Base-by-base conservation (phyloP, 805 yeast genomes). In the Candida michaelii region DNA sequence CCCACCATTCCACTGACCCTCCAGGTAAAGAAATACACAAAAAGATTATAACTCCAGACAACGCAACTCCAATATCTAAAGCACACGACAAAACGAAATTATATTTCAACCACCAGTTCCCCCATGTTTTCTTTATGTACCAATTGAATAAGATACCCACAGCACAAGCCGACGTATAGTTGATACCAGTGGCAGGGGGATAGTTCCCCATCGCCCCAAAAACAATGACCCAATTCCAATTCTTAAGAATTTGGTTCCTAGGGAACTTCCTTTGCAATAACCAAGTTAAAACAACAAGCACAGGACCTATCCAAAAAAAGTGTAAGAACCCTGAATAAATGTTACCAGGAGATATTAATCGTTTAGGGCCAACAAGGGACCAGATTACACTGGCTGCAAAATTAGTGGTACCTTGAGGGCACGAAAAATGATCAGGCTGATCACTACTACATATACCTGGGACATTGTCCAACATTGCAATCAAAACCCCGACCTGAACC, bases 121-220 rank as follows among this genome's bases (percentile, higher is more conserved):
- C 7, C n/a, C n/a, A 25, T 7, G 6, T 25, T 25, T 12, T 25
- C 62, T 65, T 67, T 41, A 68, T 51, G 44, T 55, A 66, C 55
- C 60, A 65, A 23, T 65, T 62, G 45, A 68, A 66, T 17, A 45
- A 5, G 21, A 53, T 46, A 14, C 57, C 53, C 34, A 46, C 50
- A 17, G 53, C 50, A 46, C 80, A 73, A 64, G 73, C 82, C 6
- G 78, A 62, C 24, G 75, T 71, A 59, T 80, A 80, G 56, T 79
- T 80, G 58, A 80, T 81, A 16, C 84, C 80, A 3, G 88, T 80
- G 24, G 85, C 82, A 23, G 90, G 89, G 10, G 90, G 89, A 51
- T 82, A 77, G 50, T 71, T 68, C 32, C 81, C 81, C 11, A 71
- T 63, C 47, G 71, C 72, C 10, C 65, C 57, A 55, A 67, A 66